Base-by-base conservation (phyloP, 2,329 filamentous ascomycete genomes). In the Colletotrichum lentis region DNA sequence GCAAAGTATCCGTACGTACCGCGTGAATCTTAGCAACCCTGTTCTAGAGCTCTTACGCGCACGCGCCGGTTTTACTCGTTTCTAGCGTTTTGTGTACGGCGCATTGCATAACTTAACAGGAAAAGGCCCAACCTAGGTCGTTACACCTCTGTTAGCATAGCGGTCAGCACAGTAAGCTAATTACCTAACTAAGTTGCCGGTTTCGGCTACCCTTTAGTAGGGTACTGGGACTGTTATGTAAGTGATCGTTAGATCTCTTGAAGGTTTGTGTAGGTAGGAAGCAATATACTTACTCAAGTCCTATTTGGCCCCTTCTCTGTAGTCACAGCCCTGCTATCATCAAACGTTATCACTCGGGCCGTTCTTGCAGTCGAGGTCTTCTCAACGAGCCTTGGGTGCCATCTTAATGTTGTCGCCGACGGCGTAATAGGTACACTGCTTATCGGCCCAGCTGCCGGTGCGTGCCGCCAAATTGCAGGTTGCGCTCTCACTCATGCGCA, bases 21-120 rank as follows among this genome's bases (percentile, higher is more conserved):
- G 16, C 27, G 22, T 62, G 58, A 6, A 62, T 35, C 22, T 41
- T 20, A 20, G 49, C 22, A 5, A 62, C 18, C 31, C 31, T 27
- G 5, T 62, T 62, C 58, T 47, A 62, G 16, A 62, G 27, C 24
- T 62, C 58, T 37, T 52, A 62, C 3, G 47, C 43, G 37, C 47
- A 52, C 4, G 58, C 58, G 16, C 58, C 58, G 8, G 49, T 52
- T 3, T 52, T 50, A 27, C 10, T n/a, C 16, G 22, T 41, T 0
- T 18, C n/a, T 22, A 7, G 27, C 18, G 2, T 50, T 16, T 62
- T 50, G 18, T 52, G 58, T 11, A 37, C 22, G 0, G n/a, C 20
- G 22, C 58, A 62, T 10, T 31, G 16, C 10, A 18, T 27, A 14
- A 46, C 22, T 50, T 8, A 5, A 27, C 27, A 27, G 27, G 27